Evolutionary conservation across 257 asterid genomes (phyloP).

Genomic region (Leonotis leonurus): DNA sequence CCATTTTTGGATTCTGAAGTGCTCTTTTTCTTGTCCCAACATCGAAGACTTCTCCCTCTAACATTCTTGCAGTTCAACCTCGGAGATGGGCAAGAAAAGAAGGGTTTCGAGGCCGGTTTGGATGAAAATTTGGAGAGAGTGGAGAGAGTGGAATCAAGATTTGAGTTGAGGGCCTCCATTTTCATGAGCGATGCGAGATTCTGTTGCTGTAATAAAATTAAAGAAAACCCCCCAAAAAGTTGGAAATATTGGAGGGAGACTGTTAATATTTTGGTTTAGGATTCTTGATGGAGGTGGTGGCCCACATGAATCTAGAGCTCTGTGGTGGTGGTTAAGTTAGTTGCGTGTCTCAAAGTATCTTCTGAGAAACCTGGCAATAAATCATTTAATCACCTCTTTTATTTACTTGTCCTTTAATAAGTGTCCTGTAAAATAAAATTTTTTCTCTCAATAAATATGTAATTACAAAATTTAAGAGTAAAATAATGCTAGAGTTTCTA

Average conservation of each 20-base stretch:
- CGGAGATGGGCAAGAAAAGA: constrained; percentile 25
- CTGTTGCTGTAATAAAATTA: neutral
- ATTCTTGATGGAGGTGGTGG: constrained; percentile 2
- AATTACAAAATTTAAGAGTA: too few relatives aligned
- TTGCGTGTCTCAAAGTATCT: constrained; percentile 45
- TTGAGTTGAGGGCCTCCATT: constrained; percentile 59
- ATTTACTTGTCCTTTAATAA: neutral
- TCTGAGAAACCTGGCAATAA: neutral
- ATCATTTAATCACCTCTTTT: neutral
- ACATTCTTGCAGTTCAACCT: constrained; percentile 15
- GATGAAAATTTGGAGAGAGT: constrained; percentile 25
- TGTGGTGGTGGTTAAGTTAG: constrained; percentile 62
- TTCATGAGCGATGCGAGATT: constrained; percentile 3
- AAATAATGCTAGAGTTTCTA: too few relatives aligned
- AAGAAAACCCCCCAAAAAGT: neutral
- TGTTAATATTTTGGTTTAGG: neutral
- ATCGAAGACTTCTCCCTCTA: constrained; percentile 12
- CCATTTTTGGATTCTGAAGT: constrained; percentile 4
- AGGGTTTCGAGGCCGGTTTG: constrained; percentile 35
- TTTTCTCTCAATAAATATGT: neutral
- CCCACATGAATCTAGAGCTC: constrained; percentile 42
- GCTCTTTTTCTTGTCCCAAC: constrained; percentile 21
- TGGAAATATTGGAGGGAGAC: constrained; percentile 3
- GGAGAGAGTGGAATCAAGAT: constrained; percentile 36
- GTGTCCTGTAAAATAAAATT: neutral